Conservation (phyloP, 2,329 filamentous ascomycete species). For the Ceratocystis diversiconidia region DNA sequence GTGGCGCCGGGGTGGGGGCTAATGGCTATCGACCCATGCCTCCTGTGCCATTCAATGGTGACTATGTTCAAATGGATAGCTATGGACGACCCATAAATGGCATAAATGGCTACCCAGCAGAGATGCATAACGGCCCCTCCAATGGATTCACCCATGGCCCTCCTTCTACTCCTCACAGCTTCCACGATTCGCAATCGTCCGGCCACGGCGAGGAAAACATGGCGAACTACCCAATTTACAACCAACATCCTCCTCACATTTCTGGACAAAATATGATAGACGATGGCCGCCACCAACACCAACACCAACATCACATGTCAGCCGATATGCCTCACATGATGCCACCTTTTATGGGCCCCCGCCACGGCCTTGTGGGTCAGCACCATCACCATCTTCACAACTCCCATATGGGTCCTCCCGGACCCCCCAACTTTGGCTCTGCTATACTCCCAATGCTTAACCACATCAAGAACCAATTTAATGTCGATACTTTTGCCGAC, state of each 20-base stretch:
- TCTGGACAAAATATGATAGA: constrained; percentile 20
- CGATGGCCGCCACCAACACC: constrained; percentile 22
- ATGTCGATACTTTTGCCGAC: constrained; percentile 27
- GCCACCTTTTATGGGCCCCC: constrained; percentile 23
- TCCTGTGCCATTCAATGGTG: constrained; percentile 27
- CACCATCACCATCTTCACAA: constrained; percentile 19
- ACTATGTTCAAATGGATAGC: constrained; percentile 28
- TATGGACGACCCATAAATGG: constrained; percentile 28
- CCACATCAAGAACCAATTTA: constrained; percentile 25
- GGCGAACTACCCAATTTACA: constrained; percentile 13
- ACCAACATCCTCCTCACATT: constrained; percentile 18
- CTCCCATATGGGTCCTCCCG: constrained; percentile 24
- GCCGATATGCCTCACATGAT: constrained; percentile 26
- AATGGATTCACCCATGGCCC: constrained; percentile 28
- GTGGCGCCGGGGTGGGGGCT: constrained; percentile 22
- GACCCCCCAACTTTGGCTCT: constrained; percentile 32
- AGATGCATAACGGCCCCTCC: constrained; percentile 11
- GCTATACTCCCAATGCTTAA: constrained; percentile 32
- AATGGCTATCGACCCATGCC: constrained; percentile 24
- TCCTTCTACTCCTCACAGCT: constrained; percentile 43
- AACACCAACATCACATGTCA: constrained; percentile 18
- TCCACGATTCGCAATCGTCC: constrained; percentile 47
- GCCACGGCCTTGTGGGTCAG: constrained; percentile 23
- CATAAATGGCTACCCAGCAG: constrained; percentile 22
- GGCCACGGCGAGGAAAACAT: constrained; percentile 32